Conservation (phyloP, 805 yeast genomes). For the Kodamaea hsintzibuensis region DNA sequence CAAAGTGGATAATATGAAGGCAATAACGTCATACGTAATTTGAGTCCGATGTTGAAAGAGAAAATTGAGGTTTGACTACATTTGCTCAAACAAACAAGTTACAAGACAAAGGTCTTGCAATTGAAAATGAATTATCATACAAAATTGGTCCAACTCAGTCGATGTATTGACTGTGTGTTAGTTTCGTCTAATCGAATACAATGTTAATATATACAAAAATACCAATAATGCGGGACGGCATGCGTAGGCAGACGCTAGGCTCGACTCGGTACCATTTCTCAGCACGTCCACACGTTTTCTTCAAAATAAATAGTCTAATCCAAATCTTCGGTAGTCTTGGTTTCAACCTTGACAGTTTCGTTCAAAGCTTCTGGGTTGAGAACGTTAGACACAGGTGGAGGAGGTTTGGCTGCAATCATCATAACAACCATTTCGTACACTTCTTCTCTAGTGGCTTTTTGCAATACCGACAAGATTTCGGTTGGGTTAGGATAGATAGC, state of each 20-base stretch:
- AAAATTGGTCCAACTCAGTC: not conserved
- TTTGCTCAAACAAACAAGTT: too few relatives aligned
- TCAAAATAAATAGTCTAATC: conserved; percentile 20
- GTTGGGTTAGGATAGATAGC: conserved; percentile 94
- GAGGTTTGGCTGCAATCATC: conserved; percentile 91
- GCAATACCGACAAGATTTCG: conserved; percentile 85
- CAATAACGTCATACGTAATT: too few relatives aligned
- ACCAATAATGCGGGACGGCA: not conserved
- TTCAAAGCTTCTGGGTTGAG: conserved; percentile 28
- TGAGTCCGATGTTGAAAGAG: too few relatives aligned
- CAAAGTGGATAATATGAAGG: too few relatives aligned
- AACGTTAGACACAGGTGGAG: conserved; percentile 70
- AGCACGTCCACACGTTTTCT: not conserved
- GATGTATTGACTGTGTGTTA: not conserved
- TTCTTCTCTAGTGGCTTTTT: conserved; percentile 79
- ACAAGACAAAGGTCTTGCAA: not conserved
- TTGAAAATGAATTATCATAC: not conserved
- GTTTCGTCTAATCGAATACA: not conserved
- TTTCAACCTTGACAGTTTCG: conserved; percentile 16
- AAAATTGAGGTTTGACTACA: too few relatives aligned
- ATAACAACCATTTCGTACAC: conserved; percentile 81
- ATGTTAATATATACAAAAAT: not conserved
- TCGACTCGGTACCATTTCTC: not conserved
- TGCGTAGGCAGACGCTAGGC: not conserved
- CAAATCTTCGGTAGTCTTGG: conserved; percentile 32